These are phyloP conservation scores for Xylariaceae sp. DNA, from an alignment of 2,329 filamentous ascomycete species.

Conservation along the genomic window DNA sequence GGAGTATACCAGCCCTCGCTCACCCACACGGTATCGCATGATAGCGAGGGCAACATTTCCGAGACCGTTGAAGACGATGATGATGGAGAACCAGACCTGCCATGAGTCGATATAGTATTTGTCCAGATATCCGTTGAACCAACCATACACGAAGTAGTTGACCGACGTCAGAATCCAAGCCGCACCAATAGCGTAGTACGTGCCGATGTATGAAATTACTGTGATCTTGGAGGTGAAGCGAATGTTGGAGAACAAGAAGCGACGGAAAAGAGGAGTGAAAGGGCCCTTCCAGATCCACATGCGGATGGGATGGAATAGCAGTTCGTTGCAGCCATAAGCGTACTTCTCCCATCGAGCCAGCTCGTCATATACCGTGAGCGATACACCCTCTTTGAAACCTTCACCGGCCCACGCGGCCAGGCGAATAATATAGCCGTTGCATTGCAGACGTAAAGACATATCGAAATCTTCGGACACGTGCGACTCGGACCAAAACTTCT, in stretches of 20 bases:
- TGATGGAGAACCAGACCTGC: constrained; percentile 81
- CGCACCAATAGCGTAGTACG: constrained; percentile 74
- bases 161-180: constrained; percentile 70
- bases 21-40: constrained; percentile 75
- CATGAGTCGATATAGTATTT: constrained; percentile 74
- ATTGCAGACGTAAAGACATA: constrained; percentile 75
- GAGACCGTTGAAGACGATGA: constrained; percentile 78
- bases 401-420: constrained; percentile 72
- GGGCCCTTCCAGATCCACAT: constrained; percentile 68
- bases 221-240: constrained; percentile 72
- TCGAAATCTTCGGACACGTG: constrained; percentile 83
- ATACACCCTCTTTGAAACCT: constrained; percentile 77
- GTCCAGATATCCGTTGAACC: constrained; percentile 71
- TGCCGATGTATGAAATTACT: constrained; percentile 63
- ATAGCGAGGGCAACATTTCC: constrained; percentile 75
- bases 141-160: constrained; percentile 77
- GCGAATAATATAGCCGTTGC: constrained; percentile 70
- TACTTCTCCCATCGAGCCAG: constrained; percentile 77
- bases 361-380: constrained; percentile 75
- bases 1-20: constrained; percentile 64
- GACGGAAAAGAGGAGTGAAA: constrained; percentile 69
- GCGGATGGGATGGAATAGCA: constrained; percentile 72
- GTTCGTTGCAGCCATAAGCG: constrained; percentile 73
- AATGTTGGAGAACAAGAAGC: constrained; percentile 67
- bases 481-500: constrained; percentile 76